Conservation (phyloP, 306 rosid species). For the Medicago lupulina region DNA sequence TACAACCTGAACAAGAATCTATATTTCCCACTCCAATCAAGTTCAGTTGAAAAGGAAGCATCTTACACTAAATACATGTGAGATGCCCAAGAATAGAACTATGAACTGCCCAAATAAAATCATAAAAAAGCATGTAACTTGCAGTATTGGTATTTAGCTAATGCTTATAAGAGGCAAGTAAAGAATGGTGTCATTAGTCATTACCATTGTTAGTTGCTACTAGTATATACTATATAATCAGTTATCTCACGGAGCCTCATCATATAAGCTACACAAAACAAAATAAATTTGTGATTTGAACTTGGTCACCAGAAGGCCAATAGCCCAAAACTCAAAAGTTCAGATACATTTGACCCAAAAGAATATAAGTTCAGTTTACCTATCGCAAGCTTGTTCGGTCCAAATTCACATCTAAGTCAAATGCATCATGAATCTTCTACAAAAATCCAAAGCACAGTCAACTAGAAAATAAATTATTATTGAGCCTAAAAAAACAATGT, state of each 20-base stretch:
- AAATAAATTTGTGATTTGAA: constrained; percentile 1
- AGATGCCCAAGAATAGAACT: not conserved
- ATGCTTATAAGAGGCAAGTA: not conserved
- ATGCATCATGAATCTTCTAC: constrained; percentile 1
- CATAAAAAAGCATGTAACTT: too few relatives aligned
- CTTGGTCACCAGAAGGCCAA: not conserved
- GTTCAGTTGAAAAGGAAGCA: constrained; percentile 22
- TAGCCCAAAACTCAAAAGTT: not conserved
- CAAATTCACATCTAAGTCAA: constrained; percentile 33
- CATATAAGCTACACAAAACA: not conserved
- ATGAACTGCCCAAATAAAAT: not conserved
- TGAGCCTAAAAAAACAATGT: constrained; percentile 16
- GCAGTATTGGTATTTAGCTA: not conserved
- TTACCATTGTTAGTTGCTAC: not conserved
- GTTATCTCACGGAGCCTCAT: not conserved
- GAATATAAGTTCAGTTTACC: constrained; percentile 15
- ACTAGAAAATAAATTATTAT: constrained; percentile 9
- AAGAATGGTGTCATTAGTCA: not conserved
- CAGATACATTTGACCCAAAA: constrained; percentile 7
- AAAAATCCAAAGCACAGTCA: constrained; percentile 6
- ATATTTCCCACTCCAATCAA: not conserved
- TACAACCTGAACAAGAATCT: not conserved
- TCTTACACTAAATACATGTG: not conserved
- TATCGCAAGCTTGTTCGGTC: not conserved
- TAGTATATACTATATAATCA: not conserved